A percentile compares a stretch with the other conserved stretches of the same genome.
Evolutionary conservation across 176 grass and related monocot species (phyloP).

Genomic region (Ampelocalamus luodianensis): DNA sequence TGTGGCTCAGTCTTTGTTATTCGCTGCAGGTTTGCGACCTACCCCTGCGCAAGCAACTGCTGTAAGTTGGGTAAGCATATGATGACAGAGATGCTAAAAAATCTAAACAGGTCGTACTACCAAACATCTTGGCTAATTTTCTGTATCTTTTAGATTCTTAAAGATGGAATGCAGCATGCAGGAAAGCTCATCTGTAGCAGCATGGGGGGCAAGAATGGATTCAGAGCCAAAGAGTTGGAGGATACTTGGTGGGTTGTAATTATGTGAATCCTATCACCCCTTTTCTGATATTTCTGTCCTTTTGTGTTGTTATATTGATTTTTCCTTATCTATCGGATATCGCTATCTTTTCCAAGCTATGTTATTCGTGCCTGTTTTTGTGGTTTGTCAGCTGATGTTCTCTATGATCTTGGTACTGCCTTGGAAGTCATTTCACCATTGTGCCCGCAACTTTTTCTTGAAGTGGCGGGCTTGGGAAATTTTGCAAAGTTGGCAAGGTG

Average conservation of each 20-base stretch:
- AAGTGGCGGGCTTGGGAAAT: conserved; percentile 90
- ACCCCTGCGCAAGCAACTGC: conserved; percentile 87
- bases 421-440: conserved; percentile 92
- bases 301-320: conserved; percentile 1
- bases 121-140: conserved; percentile 37
- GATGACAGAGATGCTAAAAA: conserved; percentile 33
- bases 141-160: conserved; percentile 73
- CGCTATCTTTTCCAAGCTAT: conserved; percentile 3
- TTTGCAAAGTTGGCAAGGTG: conserved; percentile 73
- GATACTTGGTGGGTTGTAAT: conserved; percentile 70
- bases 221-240: conserved; percentile 99
- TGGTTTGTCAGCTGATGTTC: conserved; percentile 81
- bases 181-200: conserved; percentile 95
- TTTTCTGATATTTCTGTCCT: conserved; percentile 28
- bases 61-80: conserved; percentile 87
- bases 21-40: conserved; percentile 93
- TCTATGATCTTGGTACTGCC: conserved; percentile 92
- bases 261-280: not conserved
- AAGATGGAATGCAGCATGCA: conserved; percentile 98
- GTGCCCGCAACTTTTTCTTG: conserved; percentile 96
- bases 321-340: conserved; percentile 13
- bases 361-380: conserved; percentile 2
- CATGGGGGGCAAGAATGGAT: conserved; percentile 98
- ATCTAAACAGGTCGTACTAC: conserved; percentile 21
- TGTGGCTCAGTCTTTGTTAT: conserved; percentile 85